Evolutionary conservation across 2,329 filamentous ascomycete species (phyloP).

Genomic region (Aspergillus brasiliensis): DNA sequence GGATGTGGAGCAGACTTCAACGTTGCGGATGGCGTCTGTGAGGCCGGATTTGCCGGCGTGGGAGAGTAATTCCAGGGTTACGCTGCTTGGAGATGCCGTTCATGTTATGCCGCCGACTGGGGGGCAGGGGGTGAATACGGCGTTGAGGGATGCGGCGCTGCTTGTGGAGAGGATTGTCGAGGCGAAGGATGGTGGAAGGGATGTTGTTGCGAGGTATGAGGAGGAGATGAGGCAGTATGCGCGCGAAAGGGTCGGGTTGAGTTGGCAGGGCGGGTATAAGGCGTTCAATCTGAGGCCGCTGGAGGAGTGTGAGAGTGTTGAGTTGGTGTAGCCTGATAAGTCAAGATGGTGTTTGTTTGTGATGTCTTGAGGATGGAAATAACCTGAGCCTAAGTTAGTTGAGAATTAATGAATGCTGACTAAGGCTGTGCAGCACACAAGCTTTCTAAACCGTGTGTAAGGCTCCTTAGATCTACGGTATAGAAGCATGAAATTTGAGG

Average conservation of each 20-base stretch:
- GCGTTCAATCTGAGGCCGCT: slow-evolving; percentile 23
- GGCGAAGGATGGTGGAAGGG: not conserved
- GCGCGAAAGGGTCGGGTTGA: slow-evolving; percentile 21
- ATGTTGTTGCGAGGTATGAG: slow-evolving; percentile 21
- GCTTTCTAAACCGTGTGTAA: no score
- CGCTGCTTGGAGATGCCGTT: slow-evolving; percentile 49
- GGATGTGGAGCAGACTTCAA: not conserved
- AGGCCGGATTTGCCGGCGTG: slow-evolving; percentile 3
- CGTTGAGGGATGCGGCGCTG: slow-evolving; percentile 27
- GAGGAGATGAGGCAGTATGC: slow-evolving; percentile 22
- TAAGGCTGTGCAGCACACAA: no score
- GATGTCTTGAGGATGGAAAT: no score
- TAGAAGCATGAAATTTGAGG: no score
- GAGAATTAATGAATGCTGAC: no score
- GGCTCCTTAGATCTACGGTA: no score
- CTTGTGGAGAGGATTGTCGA: not conserved
- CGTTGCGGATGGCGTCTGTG: slow-evolving; percentile 1
- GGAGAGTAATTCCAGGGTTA: slow-evolving; percentile 32
- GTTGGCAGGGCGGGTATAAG: slow-evolving; percentile 26
- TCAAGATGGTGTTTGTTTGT: no score
- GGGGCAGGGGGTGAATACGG: slow-evolving; percentile 50
- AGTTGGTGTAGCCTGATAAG: not conserved
- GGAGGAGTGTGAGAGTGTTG: slow-evolving; percentile 22
- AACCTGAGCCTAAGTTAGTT: no score
- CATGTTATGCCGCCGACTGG: slow-evolving; percentile 52